Percentiles rank a stretch among this genome's conserved stretches.
These are phyloP conservation scores for Podaxis carcinomalis DNA, from an alignment of 768 basidiomycete genomes.

Conservation along the genomic window DNA sequence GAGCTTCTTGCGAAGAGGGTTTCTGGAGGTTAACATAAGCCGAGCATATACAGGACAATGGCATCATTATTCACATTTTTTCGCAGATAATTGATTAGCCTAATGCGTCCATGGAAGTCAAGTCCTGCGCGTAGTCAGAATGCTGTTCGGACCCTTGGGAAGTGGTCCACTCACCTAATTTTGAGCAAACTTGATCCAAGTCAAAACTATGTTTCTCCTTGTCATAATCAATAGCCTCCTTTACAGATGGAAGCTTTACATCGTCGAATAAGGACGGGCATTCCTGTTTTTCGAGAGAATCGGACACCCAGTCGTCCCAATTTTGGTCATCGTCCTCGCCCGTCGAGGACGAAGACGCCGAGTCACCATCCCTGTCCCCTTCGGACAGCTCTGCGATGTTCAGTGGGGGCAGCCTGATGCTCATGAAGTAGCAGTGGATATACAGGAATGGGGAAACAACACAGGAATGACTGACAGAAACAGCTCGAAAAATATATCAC, in stretches of 20 bases:
- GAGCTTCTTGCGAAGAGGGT: constrained; percentile 39
- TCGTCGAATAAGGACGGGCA: constrained; percentile 79
- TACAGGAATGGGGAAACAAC: neutral
- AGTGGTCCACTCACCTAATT: constrained; percentile 45
- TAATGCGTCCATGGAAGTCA: constrained; percentile 76
- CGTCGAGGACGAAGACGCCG: constrained; percentile 25
- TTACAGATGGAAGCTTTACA: constrained; percentile 50
- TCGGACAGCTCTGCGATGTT: constrained; percentile 18
- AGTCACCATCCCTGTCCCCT: constrained; percentile 22
- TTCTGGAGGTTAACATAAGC: constrained; percentile 37
- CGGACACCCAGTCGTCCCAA: constrained; percentile 81
- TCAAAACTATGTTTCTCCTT: constrained; percentile 57
- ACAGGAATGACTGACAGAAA: neutral
- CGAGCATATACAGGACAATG: constrained; percentile 5
- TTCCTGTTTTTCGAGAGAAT: constrained; percentile 46
- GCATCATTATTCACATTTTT: constrained; percentile 46
- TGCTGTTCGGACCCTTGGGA: neutral
- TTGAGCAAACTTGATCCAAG: constrained; percentile 43
- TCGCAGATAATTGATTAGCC: constrained; percentile 85
- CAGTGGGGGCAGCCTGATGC: constrained; percentile 30
- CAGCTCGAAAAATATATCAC: constrained; percentile 13
- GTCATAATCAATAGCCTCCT: constrained; percentile 62
- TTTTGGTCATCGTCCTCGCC: constrained; percentile 52
- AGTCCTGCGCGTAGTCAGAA: constrained; percentile 40
- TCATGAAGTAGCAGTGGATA: constrained; percentile 26